These are phyloP conservation scores for Cicer cuneatum DNA, from an alignment of 306 rosid genomes.

Conservation along the genomic window DNA sequence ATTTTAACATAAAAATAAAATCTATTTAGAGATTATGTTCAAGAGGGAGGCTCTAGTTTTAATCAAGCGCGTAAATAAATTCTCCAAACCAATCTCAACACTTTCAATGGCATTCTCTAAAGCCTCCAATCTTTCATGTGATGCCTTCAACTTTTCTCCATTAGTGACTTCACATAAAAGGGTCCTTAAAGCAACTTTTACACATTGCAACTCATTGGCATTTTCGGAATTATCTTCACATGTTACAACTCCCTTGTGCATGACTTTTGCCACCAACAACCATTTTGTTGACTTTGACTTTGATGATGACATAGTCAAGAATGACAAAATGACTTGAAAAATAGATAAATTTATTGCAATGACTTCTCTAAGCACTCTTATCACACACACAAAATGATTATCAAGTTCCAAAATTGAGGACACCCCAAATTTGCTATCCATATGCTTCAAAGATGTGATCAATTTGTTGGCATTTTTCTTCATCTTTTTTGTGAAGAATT, in stretches of 20 bases:
- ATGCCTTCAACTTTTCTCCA: not conserved
- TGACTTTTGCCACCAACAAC: not conserved
- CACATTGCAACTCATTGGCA: not conserved
- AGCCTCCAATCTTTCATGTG: slow-evolving; percentile 3
- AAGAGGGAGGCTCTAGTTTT: slow-evolving; percentile 24
- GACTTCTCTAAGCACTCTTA: slow-evolving; percentile 14
- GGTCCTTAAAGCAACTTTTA: not conserved
- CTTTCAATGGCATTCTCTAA: slow-evolving; percentile 15
- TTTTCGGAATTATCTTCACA: not conserved
- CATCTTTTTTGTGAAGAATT: slow-evolving; percentile 12
- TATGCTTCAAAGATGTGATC: not conserved
- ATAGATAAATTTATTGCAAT: not conserved
- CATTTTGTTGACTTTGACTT: slow-evolving; percentile 1
- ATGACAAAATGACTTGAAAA: slow-evolving; percentile 23
- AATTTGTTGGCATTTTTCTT: slow-evolving; percentile 2
- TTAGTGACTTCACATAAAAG: not conserved
- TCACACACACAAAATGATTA: not conserved
- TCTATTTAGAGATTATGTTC: slow-evolving; percentile 14
- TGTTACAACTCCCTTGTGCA: slow-evolving; percentile 9
- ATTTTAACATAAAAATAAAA: no score
- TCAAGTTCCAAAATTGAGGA: slow-evolving; percentile 17
- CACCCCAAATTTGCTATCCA: slow-evolving; percentile 16
- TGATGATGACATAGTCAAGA: not conserved
- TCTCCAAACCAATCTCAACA: slow-evolving; percentile 19
- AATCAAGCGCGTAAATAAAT: slow-evolving; percentile 18